A percentile compares a stretch with the other conserved stretches of the same genome.
phyloP scores from a whole-genome alignment of 2,329 filamentous ascomycete species.

The Venturia carpophila region DNA sequence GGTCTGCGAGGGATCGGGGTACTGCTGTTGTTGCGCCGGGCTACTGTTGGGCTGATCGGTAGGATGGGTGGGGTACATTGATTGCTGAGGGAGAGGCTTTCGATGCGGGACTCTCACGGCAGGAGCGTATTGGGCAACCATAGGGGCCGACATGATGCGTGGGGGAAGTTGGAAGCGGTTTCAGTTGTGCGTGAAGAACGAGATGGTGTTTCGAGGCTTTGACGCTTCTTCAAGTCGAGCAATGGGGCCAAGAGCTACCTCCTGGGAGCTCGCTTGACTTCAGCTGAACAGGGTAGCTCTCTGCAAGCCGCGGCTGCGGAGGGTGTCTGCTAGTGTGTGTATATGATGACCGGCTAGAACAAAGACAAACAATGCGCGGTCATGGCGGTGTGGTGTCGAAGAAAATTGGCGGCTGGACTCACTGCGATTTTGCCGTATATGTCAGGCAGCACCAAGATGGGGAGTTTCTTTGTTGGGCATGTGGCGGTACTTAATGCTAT shows the following conservation, averaged over 20 bases:
- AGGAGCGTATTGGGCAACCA: constrained; percentile 2
- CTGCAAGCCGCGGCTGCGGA: background rate
- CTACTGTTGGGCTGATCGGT: background rate
- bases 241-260: background rate
- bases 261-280: constrained; percentile 2
- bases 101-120: constrained; percentile 10
- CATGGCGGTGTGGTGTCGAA: background rate
- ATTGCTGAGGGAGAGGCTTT: constrained; percentile 13
- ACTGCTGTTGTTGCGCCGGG: background rate
- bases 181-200: background rate
- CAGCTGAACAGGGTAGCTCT: constrained; percentile 8
- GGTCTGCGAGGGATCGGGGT: background rate
- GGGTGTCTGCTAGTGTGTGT: background rate
- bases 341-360: background rate
- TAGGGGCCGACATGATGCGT: constrained; percentile 15
- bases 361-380: background rate
- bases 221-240: constrained; percentile 1
- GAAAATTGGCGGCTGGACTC: background rate
- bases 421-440: background rate
- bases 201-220: background rate
- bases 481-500: background rate
- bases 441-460: background rate
- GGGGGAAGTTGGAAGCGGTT: background rate
- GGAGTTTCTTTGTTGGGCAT: background rate
- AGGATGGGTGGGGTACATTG: background rate